These are phyloP conservation scores for Globisporangium carolinianum DNA, from an alignment of 352 stramenopile genomes.

Conservation along the genomic window DNA sequence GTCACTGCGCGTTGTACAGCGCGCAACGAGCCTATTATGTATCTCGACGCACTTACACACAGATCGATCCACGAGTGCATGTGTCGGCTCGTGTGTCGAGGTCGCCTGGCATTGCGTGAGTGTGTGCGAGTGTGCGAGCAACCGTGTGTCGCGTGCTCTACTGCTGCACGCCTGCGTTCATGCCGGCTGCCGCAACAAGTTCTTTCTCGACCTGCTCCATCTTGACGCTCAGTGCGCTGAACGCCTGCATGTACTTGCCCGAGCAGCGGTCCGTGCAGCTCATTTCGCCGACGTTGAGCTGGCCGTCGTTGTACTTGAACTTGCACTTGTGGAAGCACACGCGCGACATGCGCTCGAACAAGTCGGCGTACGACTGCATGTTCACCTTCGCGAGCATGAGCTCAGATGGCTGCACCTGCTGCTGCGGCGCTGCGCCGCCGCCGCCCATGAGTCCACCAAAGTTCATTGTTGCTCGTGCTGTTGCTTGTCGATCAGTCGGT, in stretches of 20 bases:
- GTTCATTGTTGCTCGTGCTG: slow-evolving; percentile 40
- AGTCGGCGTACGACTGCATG: slow-evolving; percentile 87
- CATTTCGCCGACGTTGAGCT: slow-evolving; percentile 97
- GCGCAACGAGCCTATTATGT: slow-evolving; percentile 40
- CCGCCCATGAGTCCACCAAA: slow-evolving; percentile 72
- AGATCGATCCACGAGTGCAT: too few species aligned
- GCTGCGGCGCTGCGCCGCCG: slow-evolving; percentile 29
- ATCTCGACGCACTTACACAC: slow-evolving; percentile 9
- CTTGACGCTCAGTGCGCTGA: slow-evolving; percentile 92
- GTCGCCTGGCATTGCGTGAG: background rate
- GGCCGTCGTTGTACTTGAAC: slow-evolving; percentile 93
- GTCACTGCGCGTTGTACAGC: slow-evolving; percentile 9
- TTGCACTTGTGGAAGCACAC: slow-evolving; percentile 94
- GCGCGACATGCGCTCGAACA: slow-evolving; percentile 88
- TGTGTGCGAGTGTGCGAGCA: background rate
- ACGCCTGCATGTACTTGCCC: slow-evolving; percentile 96
- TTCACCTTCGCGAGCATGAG: slow-evolving; percentile 89
- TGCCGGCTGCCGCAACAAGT: slow-evolving; percentile 69
- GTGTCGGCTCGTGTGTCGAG: too few species aligned
- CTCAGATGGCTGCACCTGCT: slow-evolving; percentile 65
- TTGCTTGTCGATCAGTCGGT: background rate
- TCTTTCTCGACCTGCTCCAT: slow-evolving; percentile 94
- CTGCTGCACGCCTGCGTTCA: slow-evolving; percentile 37
- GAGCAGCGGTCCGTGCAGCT: slow-evolving; percentile 97
- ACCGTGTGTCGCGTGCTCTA: background rate